A percentile compares a stretch with the other conserved stretches of the same genome.
Evolutionary conservation across 306 rosid genomes (phyloP).

Genomic region (Cicer yamashitae): DNA sequence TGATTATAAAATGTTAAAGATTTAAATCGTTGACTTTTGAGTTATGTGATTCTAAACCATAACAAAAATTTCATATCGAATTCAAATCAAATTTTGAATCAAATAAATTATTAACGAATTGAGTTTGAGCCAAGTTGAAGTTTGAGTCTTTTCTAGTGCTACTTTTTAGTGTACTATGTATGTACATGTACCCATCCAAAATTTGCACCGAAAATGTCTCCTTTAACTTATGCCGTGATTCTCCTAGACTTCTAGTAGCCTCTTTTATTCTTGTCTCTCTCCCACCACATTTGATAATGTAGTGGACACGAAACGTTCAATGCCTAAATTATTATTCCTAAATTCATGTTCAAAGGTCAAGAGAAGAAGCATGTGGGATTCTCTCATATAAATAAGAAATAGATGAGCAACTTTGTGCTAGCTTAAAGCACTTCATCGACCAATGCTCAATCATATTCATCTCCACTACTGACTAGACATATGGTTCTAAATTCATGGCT

Average conservation of each 20-base stretch:
- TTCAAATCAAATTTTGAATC: too few relatives aligned
- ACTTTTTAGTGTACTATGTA: too few relatives aligned
- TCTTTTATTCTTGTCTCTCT: slow-evolving; percentile 42
- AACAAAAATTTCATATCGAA: too few relatives aligned
- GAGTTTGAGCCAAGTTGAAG: too few relatives aligned
- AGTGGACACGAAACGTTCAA: slow-evolving; percentile 46
- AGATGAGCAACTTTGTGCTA: background rate
- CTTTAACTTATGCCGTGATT: slow-evolving; percentile 44
- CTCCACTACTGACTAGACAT: slow-evolving; percentile 31
- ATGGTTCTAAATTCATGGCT: slow-evolving; percentile 17
- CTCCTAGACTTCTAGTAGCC: slow-evolving; percentile 18
- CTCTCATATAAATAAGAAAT: background rate
- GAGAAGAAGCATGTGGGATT: slow-evolving; percentile 44
- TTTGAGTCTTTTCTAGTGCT: too few relatives aligned
- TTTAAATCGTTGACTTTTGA: too few relatives aligned
- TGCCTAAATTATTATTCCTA: slow-evolving; percentile 38
- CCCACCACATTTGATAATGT: slow-evolving; percentile 32
- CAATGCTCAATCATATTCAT: slow-evolving; percentile 25
- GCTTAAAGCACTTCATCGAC: slow-evolving; percentile 29
- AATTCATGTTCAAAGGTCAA: slow-evolving; percentile 46
- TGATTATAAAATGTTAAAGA: too few relatives aligned
- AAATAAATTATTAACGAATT: too few relatives aligned
- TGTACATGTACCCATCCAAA: background rate
- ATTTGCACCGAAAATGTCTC: slow-evolving; percentile 45
- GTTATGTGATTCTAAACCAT: too few relatives aligned